Percentiles rank a stretch among this genome's conserved stretches.
Conservation (phyloP, 371 early-diverging fungal species). For the Mortierella sp. region DNA sequence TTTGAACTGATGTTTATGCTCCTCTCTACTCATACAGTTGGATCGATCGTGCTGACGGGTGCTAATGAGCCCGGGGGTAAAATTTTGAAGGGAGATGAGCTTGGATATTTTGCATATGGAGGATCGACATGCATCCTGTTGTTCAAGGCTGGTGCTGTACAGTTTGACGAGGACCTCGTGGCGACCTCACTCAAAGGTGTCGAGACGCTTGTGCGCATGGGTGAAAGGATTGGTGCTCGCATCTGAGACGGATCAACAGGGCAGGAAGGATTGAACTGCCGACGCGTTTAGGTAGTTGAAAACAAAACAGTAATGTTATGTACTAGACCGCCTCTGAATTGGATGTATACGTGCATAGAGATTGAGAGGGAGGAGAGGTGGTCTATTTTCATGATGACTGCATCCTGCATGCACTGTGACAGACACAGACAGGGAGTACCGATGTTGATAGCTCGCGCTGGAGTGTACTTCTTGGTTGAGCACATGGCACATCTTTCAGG, state of each 20-base stretch:
- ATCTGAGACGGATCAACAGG: background rate
- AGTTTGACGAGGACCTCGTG: conserved; percentile 73
- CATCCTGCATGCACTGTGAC: no score
- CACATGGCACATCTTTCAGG: no score
- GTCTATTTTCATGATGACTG: no score
- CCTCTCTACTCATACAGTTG: conserved; percentile 39
- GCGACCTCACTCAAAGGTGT: conserved; percentile 61
- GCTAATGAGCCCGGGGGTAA: conserved; percentile 46
- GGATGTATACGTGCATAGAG: no score
- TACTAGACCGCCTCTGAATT: no score
- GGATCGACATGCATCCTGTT: conserved; percentile 74
- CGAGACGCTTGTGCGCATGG: conserved; percentile 66
- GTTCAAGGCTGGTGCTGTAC: conserved; percentile 66
- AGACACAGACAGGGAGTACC: no score
- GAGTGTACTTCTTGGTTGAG: no score
- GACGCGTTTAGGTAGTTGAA: no score
- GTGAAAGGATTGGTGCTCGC: conserved; percentile 56
- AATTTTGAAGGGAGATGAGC: conserved; percentile 68
- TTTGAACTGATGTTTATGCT: background rate
- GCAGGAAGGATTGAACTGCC: no score
- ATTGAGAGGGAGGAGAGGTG: no score
- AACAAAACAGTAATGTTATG: no score
- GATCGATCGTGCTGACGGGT: conserved; percentile 61
- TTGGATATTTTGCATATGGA: conserved; percentile 75
- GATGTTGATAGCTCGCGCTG: no score